A percentile compares a stretch with the other conserved stretches of the same genome.
phyloP scores from a whole-genome alignment of 768 basidiomycete genomes.

The Myochromella boudieri region DNA sequence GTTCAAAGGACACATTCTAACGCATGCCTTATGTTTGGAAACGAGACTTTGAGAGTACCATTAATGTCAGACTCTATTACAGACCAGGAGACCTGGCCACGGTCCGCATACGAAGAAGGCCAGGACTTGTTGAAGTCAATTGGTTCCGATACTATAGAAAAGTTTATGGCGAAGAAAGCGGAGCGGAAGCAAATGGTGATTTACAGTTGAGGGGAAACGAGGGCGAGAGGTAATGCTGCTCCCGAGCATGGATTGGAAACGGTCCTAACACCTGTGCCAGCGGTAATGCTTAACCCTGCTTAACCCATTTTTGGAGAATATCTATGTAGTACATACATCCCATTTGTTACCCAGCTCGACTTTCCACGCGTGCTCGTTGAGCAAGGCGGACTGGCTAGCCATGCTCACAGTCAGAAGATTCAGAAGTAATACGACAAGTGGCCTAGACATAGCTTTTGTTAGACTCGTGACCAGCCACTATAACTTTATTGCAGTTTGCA shows the following conservation, averaged over 20 bases:
- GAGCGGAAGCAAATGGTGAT: neutral
- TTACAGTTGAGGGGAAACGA: constrained; percentile 69
- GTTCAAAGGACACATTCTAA: neutral
- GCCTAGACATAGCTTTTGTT: no score
- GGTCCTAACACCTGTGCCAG: constrained; percentile 68
- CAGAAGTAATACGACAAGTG: neutral
- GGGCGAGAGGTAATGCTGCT: constrained; percentile 81
- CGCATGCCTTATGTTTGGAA: constrained; percentile 58
- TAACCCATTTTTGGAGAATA: neutral
- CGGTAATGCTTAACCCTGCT: constrained; percentile 4
- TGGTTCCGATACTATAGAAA: constrained; percentile 43
- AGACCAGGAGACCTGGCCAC: constrained; percentile 61
- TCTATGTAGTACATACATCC: constrained; percentile 32
- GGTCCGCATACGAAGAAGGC: constrained; percentile 70
- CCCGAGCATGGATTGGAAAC: constrained; percentile 81
- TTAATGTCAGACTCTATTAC: constrained; percentile 37
- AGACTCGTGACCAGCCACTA: no score
- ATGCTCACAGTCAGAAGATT: constrained; percentile 1
- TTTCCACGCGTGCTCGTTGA: constrained; percentile 10
- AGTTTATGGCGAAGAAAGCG: constrained; percentile 10
- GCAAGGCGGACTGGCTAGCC: constrained; percentile 8
- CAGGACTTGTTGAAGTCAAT: constrained; percentile 51
- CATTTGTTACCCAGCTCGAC: constrained; percentile 29
- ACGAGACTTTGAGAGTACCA: constrained; percentile 59
- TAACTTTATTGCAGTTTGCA: no score